Percentiles rank a stretch among this genome's conserved stretches.
phyloP scores from a whole-genome alignment of 306 rosid genomes.

The Rubus parviflorus region DNA sequence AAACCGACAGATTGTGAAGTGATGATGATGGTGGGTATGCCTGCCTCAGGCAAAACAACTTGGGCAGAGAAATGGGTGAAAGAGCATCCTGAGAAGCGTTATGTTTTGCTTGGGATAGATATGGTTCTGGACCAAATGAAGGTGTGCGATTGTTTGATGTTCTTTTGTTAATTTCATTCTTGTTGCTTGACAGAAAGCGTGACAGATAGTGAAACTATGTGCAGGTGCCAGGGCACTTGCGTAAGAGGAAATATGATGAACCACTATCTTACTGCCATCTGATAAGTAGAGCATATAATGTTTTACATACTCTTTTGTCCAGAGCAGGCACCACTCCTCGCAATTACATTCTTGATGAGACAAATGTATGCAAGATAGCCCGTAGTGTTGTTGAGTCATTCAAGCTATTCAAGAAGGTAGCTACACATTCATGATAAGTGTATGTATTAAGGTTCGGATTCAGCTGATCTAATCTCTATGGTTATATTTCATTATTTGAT shows the following conservation, averaged over 20 bases:
- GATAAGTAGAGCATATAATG: slow-evolving; percentile 46
- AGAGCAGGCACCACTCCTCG: slow-evolving; percentile 52
- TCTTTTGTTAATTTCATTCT: neutral
- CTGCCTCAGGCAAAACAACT: slow-evolving; percentile 63
- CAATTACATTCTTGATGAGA: slow-evolving; percentile 58
- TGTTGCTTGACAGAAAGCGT: neutral
- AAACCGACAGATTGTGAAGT: slow-evolving; percentile 47
- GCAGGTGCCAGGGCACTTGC: slow-evolving; percentile 47
- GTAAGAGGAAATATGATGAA: slow-evolving; percentile 44
- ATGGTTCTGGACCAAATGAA: slow-evolving; percentile 56
- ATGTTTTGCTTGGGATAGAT: slow-evolving; percentile 57
- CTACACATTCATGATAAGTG: neutral
- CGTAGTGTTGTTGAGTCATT: slow-evolving; percentile 51
- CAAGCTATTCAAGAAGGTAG: slow-evolving; percentile 19
- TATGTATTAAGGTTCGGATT: neutral
- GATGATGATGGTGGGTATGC: slow-evolving; percentile 61
- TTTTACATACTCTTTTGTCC: slow-evolving; percentile 41
- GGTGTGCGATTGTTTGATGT: slow-evolving; percentile 28
- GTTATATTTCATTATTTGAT: slow-evolving; percentile 1
- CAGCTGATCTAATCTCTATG: neutral
- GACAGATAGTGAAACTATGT: neutral
- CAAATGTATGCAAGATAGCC: slow-evolving; percentile 57
- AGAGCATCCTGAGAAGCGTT: slow-evolving; percentile 54
- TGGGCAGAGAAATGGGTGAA: slow-evolving; percentile 60
- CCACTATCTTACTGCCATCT: too few relatives aligned